Evolutionary conservation across 805 yeast genomes (phyloP).

Genomic region (Millerozyma miso): DNA sequence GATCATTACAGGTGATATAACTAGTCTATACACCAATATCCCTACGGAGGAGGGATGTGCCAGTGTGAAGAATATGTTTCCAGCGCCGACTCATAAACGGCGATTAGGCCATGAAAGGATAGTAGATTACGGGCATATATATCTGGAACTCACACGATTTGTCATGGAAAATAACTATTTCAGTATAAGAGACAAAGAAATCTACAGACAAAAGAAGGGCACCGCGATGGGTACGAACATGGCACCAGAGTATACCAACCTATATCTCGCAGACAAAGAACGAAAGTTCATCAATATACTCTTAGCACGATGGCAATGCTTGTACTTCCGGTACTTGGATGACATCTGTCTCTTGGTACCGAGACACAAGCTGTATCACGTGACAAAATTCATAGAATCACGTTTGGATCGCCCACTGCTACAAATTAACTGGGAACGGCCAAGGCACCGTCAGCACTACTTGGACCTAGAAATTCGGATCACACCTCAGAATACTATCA

Average conservation of each 20-base stretch:
- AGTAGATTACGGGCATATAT: background rate
- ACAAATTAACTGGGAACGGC: constrained; percentile 1
- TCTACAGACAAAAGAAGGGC: constrained; percentile 1
- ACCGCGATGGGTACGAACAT: constrained; percentile 3
- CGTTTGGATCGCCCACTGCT: constrained; percentile 2
- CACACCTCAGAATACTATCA: constrained; percentile 1
- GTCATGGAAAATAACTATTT: constrained; percentile 1
- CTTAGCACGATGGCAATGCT: background rate
- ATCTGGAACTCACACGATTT: constrained; percentile 1
- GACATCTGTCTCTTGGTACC: constrained; percentile 3
- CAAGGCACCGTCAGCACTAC: background rate
- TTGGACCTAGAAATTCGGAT: constrained; percentile 1
- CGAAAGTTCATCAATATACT: background rate
- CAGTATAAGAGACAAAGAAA: background rate
- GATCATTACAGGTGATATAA: constrained; percentile 2
- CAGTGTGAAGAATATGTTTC: background rate
- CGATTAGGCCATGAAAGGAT: background rate
- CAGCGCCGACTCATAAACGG: background rate
- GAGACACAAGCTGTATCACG: background rate
- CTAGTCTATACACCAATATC: constrained; percentile 3
- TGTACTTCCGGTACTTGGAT: constrained; percentile 1
- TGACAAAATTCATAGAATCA: background rate
- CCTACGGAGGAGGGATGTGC: constrained; percentile 3
- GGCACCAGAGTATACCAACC: constrained; percentile 3
- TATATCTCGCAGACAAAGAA: constrained; percentile 2